Evolutionary conservation across 1,284 basidiomycete genomes (phyloP).

Genomic region (Ceratobasidium sp.): DNA sequence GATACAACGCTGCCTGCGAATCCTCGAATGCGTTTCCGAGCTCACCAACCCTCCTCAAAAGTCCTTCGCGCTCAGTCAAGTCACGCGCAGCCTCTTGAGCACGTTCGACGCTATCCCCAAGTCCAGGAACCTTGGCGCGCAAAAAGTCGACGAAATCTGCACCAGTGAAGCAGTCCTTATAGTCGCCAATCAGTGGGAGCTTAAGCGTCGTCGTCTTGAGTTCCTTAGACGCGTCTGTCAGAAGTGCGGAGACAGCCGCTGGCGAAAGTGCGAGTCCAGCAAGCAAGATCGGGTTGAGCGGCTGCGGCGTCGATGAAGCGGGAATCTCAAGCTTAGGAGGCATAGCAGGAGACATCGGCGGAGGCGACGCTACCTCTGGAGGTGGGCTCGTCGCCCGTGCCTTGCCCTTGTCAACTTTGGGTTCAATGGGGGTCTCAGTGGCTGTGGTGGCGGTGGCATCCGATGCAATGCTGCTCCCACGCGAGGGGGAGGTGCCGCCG

Average conservation of each 20-base stretch:
- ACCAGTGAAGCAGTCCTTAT: slow-evolving; percentile 85
- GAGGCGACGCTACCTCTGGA: slow-evolving; percentile 72
- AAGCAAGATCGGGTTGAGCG: slow-evolving; percentile 71
- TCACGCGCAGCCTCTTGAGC: slow-evolving; percentile 85
- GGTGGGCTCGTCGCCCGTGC: slow-evolving; percentile 58
- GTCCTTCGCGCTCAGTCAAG: slow-evolving; percentile 78
- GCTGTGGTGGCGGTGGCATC: slow-evolving; percentile 27
- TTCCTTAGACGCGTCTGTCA: slow-evolving; percentile 74
- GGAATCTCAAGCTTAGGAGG: slow-evolving; percentile 46
- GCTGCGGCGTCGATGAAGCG: slow-evolving; percentile 40
- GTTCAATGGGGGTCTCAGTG: slow-evolving; percentile 51
- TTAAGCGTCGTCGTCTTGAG: slow-evolving; percentile 74
- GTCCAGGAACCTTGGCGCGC: slow-evolving; percentile 74
- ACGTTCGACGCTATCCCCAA: slow-evolving; percentile 78
- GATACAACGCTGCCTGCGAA: slow-evolving; percentile 81
- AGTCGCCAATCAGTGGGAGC: slow-evolving; percentile 88
- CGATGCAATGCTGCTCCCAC: slow-evolving; percentile 32
- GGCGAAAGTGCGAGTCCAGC: slow-evolving; percentile 79
- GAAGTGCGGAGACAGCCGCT: slow-evolving; percentile 73
- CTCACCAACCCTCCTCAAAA: slow-evolving; percentile 83
- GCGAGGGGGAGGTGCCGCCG: slow-evolving; percentile 36
- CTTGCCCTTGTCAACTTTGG: slow-evolving; percentile 83
- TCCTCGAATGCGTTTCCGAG: slow-evolving; percentile 79
- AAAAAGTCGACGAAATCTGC: slow-evolving; percentile 85
- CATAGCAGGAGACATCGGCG: slow-evolving; percentile 66